These are phyloP conservation scores for Harringtonia lauricola DNA, from an alignment of 2,329 filamentous ascomycete species.

Conservation along the genomic window DNA sequence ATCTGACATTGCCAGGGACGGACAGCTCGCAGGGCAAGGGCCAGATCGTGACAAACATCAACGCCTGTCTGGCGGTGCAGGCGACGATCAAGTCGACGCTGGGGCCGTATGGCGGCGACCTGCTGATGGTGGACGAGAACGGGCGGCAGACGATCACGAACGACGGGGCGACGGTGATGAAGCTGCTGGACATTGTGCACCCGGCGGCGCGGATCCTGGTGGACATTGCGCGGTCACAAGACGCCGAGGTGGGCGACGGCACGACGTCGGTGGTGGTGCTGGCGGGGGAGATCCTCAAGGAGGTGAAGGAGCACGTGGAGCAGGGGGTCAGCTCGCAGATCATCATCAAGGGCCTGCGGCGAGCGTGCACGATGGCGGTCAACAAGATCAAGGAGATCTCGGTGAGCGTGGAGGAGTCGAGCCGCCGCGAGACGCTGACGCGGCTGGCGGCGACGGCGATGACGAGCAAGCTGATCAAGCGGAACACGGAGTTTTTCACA, in stretches of 20 bases:
- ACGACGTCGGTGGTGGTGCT: constrained; percentile 96
- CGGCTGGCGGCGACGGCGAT: constrained; percentile 93
- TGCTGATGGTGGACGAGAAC: constrained; percentile 92
- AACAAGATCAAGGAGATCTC: constrained; percentile 99
- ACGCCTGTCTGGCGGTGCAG: constrained; percentile 93
- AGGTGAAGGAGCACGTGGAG: constrained; percentile 92
- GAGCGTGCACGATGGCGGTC: constrained; percentile 79
- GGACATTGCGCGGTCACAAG: constrained; percentile 97
- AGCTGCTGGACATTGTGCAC: constrained; percentile 97
- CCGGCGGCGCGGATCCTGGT: constrained; percentile 94
- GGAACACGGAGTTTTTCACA: constrained; percentile 94
- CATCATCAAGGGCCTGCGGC: constrained; percentile 91
- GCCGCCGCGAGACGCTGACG: constrained; percentile 74
- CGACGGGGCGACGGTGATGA: constrained; percentile 98
- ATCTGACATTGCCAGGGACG: constrained; percentile 57
- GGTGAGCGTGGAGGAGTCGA: constrained; percentile 70
- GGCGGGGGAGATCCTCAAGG: constrained; percentile 95
- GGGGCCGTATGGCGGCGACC: constrained; percentile 91
- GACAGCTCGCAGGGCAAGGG: constrained; percentile 95
- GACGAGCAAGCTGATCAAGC: constrained; percentile 98
- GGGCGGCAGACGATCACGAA: constrained; percentile 97
- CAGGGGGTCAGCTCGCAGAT: constrained; percentile 95
- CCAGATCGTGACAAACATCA: constrained; percentile 96
- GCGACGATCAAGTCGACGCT: constrained; percentile 91
- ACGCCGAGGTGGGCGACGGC: constrained; percentile 96